Base-by-base conservation (phyloP, 306 rosid genomes). In the Pterocarpus santalinus region DNA sequence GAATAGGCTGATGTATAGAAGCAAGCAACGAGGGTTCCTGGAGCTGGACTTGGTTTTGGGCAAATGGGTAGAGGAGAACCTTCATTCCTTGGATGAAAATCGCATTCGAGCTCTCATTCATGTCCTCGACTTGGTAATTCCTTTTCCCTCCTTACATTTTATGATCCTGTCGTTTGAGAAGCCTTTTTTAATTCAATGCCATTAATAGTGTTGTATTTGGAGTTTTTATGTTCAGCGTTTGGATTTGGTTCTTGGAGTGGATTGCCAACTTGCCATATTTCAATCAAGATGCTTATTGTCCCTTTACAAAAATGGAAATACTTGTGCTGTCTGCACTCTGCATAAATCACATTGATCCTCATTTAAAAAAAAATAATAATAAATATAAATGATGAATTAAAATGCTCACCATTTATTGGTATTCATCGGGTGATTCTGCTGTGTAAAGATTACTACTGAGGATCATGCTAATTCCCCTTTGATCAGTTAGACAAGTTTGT, bases 1-100 rank as follows among this genome's bases (percentile, higher is more conserved):
- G 5, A 2, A 74, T 70, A 94, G 96, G 73, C 52, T 95, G 16
- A 55, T 95, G 34, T 95, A 95, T 65, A 89, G 98, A 88, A 95
- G 99, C 90, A 95, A 86, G 75, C 99, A 95, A 47, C 88, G 97
- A 60, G 99, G 99, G 60, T 89, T 93, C 75, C 77, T 95, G 57
- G 97, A 95, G 57, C 81, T 95, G 77, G 99, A 95, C 83, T 89
- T 95, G 94, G 79, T 95, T 58, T 91, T 95, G 28, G 99, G 99
- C 8, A 93, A 93, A 82, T 95, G 99, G 99, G 97, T 93, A 3
- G 90, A 93, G 88, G 89, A 93, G 32, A 82, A 95, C 65, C 81
- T 95, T 44, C 87, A 81, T 72, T 84, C 97, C 35, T 78, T 95
- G 91, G 94, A 93, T 87, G 96, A 92, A 67, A 77, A 49, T 69